Percentiles rank a stretch among this genome's conserved stretches.
Conservation (phyloP, 768 basidiomycete species). For the Suillus subalutaceus region DNA sequence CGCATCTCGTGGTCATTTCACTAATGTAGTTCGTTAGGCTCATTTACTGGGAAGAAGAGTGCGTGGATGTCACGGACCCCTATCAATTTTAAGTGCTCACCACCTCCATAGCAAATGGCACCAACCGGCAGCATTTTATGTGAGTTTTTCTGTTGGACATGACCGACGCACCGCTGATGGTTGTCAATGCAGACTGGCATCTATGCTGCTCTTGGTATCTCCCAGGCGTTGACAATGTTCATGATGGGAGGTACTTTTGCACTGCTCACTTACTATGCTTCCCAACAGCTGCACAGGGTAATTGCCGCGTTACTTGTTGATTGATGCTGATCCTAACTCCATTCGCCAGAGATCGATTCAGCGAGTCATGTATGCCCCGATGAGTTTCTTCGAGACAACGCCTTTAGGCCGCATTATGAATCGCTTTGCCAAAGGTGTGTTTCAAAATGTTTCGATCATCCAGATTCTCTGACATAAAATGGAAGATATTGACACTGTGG, state of each 20-base stretch:
- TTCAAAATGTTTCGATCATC: background rate
- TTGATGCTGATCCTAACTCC: background rate
- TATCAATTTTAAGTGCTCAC: background rate
- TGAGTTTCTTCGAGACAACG: conserved; percentile 91
- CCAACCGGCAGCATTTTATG: conserved; percentile 69
- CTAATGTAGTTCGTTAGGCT: conserved; percentile 46
- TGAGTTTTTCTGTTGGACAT: conserved; percentile 44
- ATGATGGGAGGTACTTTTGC: conserved; percentile 68
- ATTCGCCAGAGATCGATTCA: conserved; percentile 54
- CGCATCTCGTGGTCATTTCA: background rate
- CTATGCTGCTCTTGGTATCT: conserved; percentile 73
- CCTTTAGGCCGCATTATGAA: conserved; percentile 90
- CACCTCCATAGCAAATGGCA: conserved; percentile 50
- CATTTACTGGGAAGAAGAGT: conserved; percentile 67
- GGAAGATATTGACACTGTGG: conserved; percentile 77
- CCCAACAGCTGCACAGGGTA: conserved; percentile 65
- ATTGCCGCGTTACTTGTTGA: conserved; percentile 15
- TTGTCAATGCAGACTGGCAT: conserved; percentile 65
- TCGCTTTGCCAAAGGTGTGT: conserved; percentile 77
- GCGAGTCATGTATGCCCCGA: conserved; percentile 81
- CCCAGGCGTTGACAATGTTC: conserved; percentile 71
- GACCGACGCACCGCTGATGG: background rate
- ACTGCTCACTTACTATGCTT: conserved; percentile 76
- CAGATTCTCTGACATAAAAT: conserved; percentile 3
- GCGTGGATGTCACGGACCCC: conserved; percentile 23